Evolutionary conservation across 2,329 filamentous ascomycete genomes (phyloP).

Genomic region (Bisporella sp.): DNA sequence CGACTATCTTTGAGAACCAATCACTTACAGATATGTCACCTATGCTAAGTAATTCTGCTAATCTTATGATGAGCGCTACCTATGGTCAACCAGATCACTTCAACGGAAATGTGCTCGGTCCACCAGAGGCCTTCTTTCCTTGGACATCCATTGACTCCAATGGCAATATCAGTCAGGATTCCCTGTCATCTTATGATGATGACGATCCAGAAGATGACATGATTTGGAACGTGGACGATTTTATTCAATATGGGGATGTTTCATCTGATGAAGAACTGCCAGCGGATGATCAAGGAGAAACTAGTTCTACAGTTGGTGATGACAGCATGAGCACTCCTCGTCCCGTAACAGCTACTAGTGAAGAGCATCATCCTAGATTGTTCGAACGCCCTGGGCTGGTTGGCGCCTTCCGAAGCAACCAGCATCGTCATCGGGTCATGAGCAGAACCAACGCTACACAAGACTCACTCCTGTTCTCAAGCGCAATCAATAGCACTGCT

Average conservation of each 20-base stretch:
- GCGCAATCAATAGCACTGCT: conserved; percentile 52
- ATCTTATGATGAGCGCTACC: conserved; percentile 66
- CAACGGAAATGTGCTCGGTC: conserved; percentile 48
- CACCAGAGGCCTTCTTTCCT: conserved; percentile 70
- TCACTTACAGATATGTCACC: conserved; percentile 30
- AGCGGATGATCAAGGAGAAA: conserved; percentile 3
- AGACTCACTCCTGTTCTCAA: conserved; percentile 56
- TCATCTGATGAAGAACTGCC: conserved; percentile 31
- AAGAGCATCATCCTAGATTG: conserved; percentile 39
- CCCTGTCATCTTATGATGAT: conserved; percentile 39
- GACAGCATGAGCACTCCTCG: neutral
- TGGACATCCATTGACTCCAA: conserved; percentile 51
- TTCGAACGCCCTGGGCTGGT: conserved; percentile 67
- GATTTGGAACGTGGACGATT: conserved; percentile 60
- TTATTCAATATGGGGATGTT: conserved; percentile 59
- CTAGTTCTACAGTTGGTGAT: neutral
- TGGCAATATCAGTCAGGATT: conserved; percentile 45
- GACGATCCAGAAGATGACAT: conserved; percentile 60
- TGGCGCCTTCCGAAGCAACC: conserved; percentile 66
- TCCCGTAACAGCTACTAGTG: conserved; percentile 30
- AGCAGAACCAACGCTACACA: conserved; percentile 51
- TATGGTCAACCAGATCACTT: conserved; percentile 27
- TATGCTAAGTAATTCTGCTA: conserved; percentile 60
- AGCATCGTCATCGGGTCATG: conserved; percentile 44
- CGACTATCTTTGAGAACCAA: conserved; percentile 1